A percentile compares a stretch with the other conserved stretches of the same genome.
These are phyloP conservation scores for Capsicum chinense DNA, from an alignment of 257 asterid species.

Conservation along the genomic window DNA sequence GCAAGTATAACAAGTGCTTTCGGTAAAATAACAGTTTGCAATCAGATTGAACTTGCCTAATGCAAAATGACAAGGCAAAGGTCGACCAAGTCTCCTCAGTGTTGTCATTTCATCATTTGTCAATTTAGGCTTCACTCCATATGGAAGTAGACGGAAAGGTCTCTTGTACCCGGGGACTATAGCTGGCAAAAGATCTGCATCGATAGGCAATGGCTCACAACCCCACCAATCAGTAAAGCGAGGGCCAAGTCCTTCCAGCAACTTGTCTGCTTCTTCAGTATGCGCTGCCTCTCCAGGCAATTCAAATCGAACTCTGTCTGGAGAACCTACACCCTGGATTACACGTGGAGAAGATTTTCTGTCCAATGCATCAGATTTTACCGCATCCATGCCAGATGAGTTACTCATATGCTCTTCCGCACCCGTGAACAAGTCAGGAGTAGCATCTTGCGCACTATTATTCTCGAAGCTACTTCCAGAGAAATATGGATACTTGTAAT, in stretches of 20 bases:
- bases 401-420: slow-evolving; percentile 35
- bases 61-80: slow-evolving; percentile 92
- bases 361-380: slow-evolving; percentile 38
- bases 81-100: slow-evolving; percentile 86
- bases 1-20: slow-evolving; percentile 30
- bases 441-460: slow-evolving; percentile 47
- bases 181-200: slow-evolving; percentile 96
- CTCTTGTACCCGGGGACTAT: slow-evolving; percentile 77
- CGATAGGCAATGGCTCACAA: slow-evolving; percentile 85
- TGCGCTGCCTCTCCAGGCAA: slow-evolving; percentile 90
- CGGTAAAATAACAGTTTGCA: slow-evolving; percentile 27
- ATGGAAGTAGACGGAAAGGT: slow-evolving; percentile 94
- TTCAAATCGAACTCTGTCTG: slow-evolving; percentile 82
- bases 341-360: slow-evolving; percentile 51
- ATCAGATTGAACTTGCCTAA: slow-evolving; percentile 58
- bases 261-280: slow-evolving; percentile 73
- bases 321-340: slow-evolving; percentile 84
- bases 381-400: slow-evolving; percentile 41
- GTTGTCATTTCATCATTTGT: slow-evolving; percentile 94
- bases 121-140: slow-evolving; percentile 78
- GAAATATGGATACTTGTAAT: slow-evolving; percentile 91
- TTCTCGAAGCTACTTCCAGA: slow-evolving; percentile 38
- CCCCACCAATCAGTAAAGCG: slow-evolving; percentile 99
- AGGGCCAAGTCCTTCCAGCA: slow-evolving; percentile 94
- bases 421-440: slow-evolving; percentile 43